Conservation (phyloP, 2,329 filamentous ascomycete genomes). For the Alternaria gansuensis region DNA sequence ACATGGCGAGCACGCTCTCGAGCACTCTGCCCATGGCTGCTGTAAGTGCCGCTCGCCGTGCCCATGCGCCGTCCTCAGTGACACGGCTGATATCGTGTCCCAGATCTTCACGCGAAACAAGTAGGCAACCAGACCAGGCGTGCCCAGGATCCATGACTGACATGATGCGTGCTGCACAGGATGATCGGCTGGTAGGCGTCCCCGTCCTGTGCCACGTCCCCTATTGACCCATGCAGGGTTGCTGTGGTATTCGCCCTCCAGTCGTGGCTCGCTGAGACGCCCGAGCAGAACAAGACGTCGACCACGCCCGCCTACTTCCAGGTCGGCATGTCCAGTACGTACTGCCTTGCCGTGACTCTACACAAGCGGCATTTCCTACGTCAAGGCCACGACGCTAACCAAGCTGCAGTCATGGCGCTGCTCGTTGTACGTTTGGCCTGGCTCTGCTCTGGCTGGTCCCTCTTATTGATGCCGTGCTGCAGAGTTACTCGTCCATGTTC, state of each 20-base stretch:
- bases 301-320: conserved; percentile 77
- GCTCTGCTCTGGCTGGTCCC: not conserved
- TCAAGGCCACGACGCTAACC: conserved; percentile 19
- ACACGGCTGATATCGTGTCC: conserved; percentile 41
- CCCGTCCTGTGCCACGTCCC: conserved; percentile 18
- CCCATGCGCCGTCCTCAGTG: conserved; percentile 17
- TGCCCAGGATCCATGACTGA: conserved; percentile 29
- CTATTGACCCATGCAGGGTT: conserved; percentile 61
- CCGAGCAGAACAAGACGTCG: conserved; percentile 69
- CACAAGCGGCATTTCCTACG: too few relatives aligned
- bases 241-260: conserved; percentile 78
- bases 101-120: conserved; percentile 91
- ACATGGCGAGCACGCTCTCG: conserved; percentile 74
- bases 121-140: conserved; percentile 55
- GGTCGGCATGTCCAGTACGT: conserved; percentile 80
- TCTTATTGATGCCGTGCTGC: conserved; percentile 28
- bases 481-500: conserved; percentile 71
- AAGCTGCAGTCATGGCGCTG: conserved; percentile 54
- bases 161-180: conserved; percentile 52
- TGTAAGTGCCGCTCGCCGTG: conserved; percentile 56
- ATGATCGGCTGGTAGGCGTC: conserved; percentile 68
- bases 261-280: conserved; percentile 79
- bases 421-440: conserved; percentile 53
- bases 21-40: conserved; percentile 95
- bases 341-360: not conserved